Evolutionary conservation across 805 yeast genomes (phyloP).

Genomic region (Candida palmyrensis): DNA sequence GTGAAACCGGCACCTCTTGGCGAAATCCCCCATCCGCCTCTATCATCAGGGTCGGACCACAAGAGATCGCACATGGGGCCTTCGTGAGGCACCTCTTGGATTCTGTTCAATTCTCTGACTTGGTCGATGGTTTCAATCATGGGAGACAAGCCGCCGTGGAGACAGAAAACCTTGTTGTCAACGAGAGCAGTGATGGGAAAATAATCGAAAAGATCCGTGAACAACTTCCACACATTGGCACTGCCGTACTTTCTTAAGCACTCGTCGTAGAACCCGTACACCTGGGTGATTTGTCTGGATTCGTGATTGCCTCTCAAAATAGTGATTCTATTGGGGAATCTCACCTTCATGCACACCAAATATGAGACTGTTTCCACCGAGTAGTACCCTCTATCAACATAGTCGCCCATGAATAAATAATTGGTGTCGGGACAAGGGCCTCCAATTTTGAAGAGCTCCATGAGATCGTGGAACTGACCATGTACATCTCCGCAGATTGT

Average conservation of each 20-base stretch:
- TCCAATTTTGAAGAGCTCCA: slow-evolving; percentile 89
- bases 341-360: slow-evolving; percentile 84
- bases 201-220: slow-evolving; percentile 87
- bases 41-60: slow-evolving; percentile 97
- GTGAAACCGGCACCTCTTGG: slow-evolving; percentile 99
- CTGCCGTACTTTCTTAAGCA: slow-evolving; percentile 89
- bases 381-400: slow-evolving; percentile 86
- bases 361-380: slow-evolving; percentile 90
- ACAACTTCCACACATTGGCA: slow-evolving; percentile 90
- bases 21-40: slow-evolving; percentile 97
- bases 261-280: slow-evolving; percentile 93
- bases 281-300: slow-evolving; percentile 93
- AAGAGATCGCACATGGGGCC: slow-evolving; percentile 96
- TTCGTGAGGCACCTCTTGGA: slow-evolving; percentile 96
- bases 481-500: slow-evolving; percentile 97
- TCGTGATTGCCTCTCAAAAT: slow-evolving; percentile 94
- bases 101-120: slow-evolving; percentile 83
- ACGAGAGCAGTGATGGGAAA: slow-evolving; percentile 92
- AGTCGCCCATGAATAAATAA: slow-evolving; percentile 53
- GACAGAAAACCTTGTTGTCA: slow-evolving; percentile 84
- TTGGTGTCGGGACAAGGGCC: slow-evolving; percentile 49
- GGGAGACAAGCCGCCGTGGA: slow-evolving; percentile 94
- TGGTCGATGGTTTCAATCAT: slow-evolving; percentile 92
- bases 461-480: slow-evolving; percentile 92
- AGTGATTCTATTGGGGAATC: slow-evolving; percentile 88